phyloP scores from a whole-genome alignment of 1,139 yeast genomes.

The Pichia sp. region DNA sequence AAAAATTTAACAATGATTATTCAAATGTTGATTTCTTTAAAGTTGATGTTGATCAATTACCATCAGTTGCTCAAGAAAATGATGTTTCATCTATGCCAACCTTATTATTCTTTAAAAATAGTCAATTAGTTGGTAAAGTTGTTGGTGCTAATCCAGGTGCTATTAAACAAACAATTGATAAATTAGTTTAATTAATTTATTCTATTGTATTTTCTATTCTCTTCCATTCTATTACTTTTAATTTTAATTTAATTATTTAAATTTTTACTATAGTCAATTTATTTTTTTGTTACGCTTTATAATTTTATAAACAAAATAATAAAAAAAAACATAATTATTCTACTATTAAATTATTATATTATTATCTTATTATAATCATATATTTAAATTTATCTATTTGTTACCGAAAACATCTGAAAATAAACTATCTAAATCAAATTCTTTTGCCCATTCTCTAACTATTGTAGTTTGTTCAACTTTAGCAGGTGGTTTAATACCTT shows the following conservation, averaged over 20 bases:
- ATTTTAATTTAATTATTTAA: no score
- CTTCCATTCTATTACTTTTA: neutral
- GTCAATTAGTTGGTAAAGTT: slow-evolving; percentile 64
- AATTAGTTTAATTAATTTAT: slow-evolving; percentile 11
- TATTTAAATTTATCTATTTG: neutral
- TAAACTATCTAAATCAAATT: slow-evolving; percentile 84
- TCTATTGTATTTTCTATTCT: neutral
- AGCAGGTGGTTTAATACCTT: slow-evolving; percentile 28
- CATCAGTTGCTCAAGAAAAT: slow-evolving; percentile 67
- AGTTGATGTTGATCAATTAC: slow-evolving; percentile 77
- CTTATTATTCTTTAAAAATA: slow-evolving; percentile 68
- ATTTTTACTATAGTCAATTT: no score
- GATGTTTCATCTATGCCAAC: slow-evolving; percentile 90
- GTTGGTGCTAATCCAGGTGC: slow-evolving; percentile 87
- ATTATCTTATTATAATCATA: no score
- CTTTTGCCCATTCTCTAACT: slow-evolving; percentile 89
- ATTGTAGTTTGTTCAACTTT: slow-evolving; percentile 71
- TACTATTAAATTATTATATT: no score
- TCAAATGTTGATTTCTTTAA: slow-evolving; percentile 65
- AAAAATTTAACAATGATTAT: slow-evolving; percentile 59
- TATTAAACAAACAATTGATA: slow-evolving; percentile 61
- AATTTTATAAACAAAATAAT: no score
- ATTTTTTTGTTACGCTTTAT: no score
- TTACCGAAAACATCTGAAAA: slow-evolving; percentile 35
- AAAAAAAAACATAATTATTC: no score